phyloP scores from a whole-genome alignment of 2,329 filamentous ascomycete genomes.

The Fusarium sp. region DNA sequence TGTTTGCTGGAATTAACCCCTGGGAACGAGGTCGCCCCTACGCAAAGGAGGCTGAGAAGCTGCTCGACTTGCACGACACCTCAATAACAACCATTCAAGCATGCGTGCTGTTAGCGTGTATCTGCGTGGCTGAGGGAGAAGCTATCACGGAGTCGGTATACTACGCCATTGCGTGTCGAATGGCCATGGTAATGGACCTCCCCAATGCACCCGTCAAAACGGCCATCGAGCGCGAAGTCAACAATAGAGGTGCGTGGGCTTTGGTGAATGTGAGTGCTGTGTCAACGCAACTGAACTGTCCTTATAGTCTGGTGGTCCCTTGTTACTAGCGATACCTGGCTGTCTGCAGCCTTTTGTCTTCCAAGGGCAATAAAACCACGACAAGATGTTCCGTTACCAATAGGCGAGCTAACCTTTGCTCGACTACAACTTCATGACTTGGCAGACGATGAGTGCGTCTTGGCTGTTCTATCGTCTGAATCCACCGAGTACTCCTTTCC shows the following conservation, averaged over 20 bases:
- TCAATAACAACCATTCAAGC: slow-evolving; percentile 46
- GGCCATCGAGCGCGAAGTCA: slow-evolving; percentile 48
- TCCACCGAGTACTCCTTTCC: not conserved
- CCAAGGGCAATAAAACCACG: slow-evolving; percentile 13
- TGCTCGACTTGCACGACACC: slow-evolving; percentile 6
- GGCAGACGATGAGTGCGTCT: not conserved
- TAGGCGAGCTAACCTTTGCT: slow-evolving; percentile 44
- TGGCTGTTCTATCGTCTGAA: not conserved
- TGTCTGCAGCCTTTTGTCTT: slow-evolving; percentile 33
- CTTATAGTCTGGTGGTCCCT: slow-evolving; percentile 38
- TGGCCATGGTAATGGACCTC: slow-evolving; percentile 49
- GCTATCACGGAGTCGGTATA: slow-evolving; percentile 50
- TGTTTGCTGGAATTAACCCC: not conserved
- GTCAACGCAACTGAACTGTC: not conserved
- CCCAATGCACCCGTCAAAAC: slow-evolving; percentile 44
- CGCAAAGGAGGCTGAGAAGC: slow-evolving; percentile 5
- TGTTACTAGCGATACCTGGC: slow-evolving; percentile 36
- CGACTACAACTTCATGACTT: not conserved
- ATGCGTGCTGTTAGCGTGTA: slow-evolving; percentile 49
- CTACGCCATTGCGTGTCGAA: slow-evolving; percentile 50
- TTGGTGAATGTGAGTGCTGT: not conserved
- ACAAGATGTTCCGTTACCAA: slow-evolving; percentile 45
- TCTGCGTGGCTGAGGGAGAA: slow-evolving; percentile 48
- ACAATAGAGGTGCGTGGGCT: slow-evolving; percentile 41
- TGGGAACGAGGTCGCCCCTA: slow-evolving; percentile 6